These are phyloP conservation scores for Albugo laibachii DNA, from an alignment of 352 stramenopile species.

Conservation along the genomic window DNA sequence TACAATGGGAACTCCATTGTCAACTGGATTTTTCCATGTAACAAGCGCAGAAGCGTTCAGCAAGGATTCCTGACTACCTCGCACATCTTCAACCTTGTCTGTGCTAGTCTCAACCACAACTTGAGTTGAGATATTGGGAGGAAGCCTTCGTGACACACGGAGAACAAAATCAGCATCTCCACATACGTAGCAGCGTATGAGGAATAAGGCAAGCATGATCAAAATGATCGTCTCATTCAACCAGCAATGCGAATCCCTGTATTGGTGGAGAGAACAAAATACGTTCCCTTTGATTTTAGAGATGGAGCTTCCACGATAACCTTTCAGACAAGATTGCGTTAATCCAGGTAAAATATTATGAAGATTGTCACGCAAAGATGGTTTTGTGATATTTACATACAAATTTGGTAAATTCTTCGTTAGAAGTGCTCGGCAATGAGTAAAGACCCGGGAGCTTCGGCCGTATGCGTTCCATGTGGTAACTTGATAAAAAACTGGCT, in stretches of 20 bases:
- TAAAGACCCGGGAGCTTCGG: constrained; percentile 29
- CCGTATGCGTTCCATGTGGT: constrained; percentile 73
- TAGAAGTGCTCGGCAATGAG: constrained; percentile 19
- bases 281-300: constrained; percentile 1
- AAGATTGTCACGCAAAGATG: not conserved
- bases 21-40: constrained; percentile 57
- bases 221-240: constrained; percentile 66
- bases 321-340: not conserved
- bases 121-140: constrained; percentile 61
- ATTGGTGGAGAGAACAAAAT: constrained; percentile 2
- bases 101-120: constrained; percentile 46
- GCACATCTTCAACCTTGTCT: constrained; percentile 15
- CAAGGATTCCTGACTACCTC: constrained; percentile 8
- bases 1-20: constrained; percentile 63
- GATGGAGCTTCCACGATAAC: constrained; percentile 2
- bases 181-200: constrained; percentile 66
- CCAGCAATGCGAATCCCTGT: constrained; percentile 28
- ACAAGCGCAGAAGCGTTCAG: constrained; percentile 32
- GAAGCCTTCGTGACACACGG: constrained; percentile 35
- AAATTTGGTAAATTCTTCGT: not conserved
- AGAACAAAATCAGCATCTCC: constrained; percentile 59
- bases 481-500: constrained; percentile 50
- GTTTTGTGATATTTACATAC: not conserved
- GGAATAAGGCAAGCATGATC: constrained; percentile 48
- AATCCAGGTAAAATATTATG: not conserved